Evolutionary conservation across 2,329 filamentous ascomycete species (phyloP), one percentile per base, ranked within the genome.

Genomic region (Beauveria medogensis): DNA sequence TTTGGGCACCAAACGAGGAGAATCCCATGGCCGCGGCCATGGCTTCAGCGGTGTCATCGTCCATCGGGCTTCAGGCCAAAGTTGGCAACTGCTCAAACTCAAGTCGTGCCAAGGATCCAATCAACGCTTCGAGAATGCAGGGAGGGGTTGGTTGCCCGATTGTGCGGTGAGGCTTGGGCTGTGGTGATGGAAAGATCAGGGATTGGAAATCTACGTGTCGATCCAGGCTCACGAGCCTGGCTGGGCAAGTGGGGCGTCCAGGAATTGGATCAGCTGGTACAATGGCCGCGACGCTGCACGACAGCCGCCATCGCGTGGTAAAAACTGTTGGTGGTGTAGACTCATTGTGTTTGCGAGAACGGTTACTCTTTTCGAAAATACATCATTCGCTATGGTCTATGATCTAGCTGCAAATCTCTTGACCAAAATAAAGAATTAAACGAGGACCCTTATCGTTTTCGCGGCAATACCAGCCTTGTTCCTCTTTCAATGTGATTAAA

Each of bases 11-110:
- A 69, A 92, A 92, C 61, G 83, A 81, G 9, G 85, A 81, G 73
- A 92, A 92, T 64, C 89, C 89, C 85, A 92, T 88, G 52, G 82
- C 80, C 47, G 82, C 81, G 24, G 86, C 85, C 71, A 90, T 85
- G 57, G 82, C 82, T 47, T 76, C 74, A 54, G 82, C 78, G 22
- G 69, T 69, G n/a, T 63, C 64, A 43, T 66, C 43, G 55, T 59
- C 61, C 57, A 59, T 59, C 40, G 34, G 22, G 24, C 4, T 47
- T 24, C 5, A 10, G 18, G 8, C 18, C 18, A 2, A 37, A 34
- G 6, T n/a, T 16, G 3, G 40, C 28, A 24, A 12, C 22, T 22
- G 41, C 5, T 18, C 24, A n/a, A 34, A 41, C 3, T 14, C 26
- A 6, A 24, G 10, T 28, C 37, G 14, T 52, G 37, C 2, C 20